Percentiles rank a stretch among this genome's conserved stretches.
These are phyloP conservation scores for Carpinus fangiana DNA, from an alignment of 306 rosid species.

Conservation along the genomic window DNA sequence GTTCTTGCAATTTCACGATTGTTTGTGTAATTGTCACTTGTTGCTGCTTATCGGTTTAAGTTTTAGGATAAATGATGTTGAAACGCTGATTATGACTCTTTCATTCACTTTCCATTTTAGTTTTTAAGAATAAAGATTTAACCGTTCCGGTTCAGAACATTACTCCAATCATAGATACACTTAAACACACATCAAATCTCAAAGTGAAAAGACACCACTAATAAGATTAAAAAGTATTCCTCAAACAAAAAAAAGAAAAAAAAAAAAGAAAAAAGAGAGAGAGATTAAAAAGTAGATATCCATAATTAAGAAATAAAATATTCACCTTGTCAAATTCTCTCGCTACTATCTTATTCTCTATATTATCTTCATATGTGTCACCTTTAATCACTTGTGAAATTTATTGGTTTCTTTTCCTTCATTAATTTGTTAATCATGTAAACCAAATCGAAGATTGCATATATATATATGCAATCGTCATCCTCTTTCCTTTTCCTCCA, in stretches of 20 bases:
- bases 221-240: neutral
- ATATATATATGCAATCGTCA: neutral
- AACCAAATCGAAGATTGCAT: neutral
- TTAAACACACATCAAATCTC: neutral
- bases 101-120: too few species aligned
- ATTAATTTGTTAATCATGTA: neutral
- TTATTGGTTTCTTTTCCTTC: neutral
- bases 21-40: too few species aligned
- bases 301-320: conserved; percentile 6
- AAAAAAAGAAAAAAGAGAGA: too few species aligned
- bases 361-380: neutral
- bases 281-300: neutral
- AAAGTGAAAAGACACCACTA: neutral
- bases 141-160: too few species aligned
- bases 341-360: neutral
- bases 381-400: neutral
- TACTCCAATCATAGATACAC: too few species aligned
- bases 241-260: too few species aligned
- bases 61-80: too few species aligned
- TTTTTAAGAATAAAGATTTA: too few species aligned
- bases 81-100: too few species aligned
- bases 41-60: too few species aligned
- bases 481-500: neutral
- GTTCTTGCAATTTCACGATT: too few species aligned
- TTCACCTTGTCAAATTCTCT: neutral